These are phyloP conservation scores for Sarocladium brachiariae DNA, from an alignment of 2,329 filamentous ascomycete genomes.

Conservation along the genomic window DNA sequence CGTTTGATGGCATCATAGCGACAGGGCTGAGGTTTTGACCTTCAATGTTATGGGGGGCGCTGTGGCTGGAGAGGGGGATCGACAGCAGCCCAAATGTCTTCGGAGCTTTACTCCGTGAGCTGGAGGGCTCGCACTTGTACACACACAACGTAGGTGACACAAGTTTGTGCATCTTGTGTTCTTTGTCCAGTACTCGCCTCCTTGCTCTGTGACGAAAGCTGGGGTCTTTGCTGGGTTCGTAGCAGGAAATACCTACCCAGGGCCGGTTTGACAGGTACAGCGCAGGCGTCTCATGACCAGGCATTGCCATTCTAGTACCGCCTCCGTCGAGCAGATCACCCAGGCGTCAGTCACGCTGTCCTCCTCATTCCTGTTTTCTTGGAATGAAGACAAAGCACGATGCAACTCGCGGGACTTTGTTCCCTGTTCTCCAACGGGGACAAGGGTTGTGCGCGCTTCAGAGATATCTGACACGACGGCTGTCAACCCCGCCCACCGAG, in stretches of 20 bases:
- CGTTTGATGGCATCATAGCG: constrained; percentile 1
- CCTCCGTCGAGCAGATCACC: neutral
- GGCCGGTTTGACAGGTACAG: neutral
- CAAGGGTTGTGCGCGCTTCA: neutral
- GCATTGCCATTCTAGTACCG: neutral
- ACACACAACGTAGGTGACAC: too few species aligned
- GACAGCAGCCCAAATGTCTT: neutral
- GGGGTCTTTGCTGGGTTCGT: too few species aligned
- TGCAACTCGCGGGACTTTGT: neutral
- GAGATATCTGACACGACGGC: too few species aligned
- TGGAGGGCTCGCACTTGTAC: too few species aligned
- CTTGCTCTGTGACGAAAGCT: too few species aligned
- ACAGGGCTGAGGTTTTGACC: too few species aligned
- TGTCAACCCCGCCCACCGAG: neutral
- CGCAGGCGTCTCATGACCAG: neutral
- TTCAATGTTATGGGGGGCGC: neutral
- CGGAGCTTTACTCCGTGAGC: neutral
- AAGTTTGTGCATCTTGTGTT: too few species aligned
- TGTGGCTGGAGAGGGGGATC: constrained; percentile 9
- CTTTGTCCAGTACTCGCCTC: too few species aligned
- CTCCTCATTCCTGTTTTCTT: neutral
- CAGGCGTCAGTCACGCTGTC: too few species aligned
- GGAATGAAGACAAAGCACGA: neutral
- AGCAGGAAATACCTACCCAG: too few species aligned
- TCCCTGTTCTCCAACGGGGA: constrained; percentile 1